Percentiles rank a stretch among this genome's conserved stretches.
Evolutionary conservation across 345 rosid species (phyloP).

Genomic region (Bruguiera sexangula): DNA sequence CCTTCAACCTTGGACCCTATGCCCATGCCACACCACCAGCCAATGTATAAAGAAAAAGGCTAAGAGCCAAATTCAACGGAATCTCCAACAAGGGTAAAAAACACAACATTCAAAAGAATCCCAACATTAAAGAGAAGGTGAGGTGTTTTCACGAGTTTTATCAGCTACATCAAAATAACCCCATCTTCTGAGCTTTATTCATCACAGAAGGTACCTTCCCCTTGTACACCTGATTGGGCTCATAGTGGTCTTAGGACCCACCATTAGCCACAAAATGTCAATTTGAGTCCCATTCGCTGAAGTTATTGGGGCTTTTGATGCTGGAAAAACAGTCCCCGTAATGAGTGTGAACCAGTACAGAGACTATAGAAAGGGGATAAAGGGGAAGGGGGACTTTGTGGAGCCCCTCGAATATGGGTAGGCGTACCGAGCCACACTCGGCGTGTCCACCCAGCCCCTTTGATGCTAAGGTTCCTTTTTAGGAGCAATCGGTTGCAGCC

Average conservation of each 20-base stretch:
- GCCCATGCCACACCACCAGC: neutral
- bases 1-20: too few relatives aligned
- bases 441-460: too few relatives aligned
- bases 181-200: neutral
- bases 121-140: slow-evolving; percentile 14
- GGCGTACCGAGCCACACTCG: too few relatives aligned
- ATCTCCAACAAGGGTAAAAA: neutral
- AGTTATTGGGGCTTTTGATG: neutral
- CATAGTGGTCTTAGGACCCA: neutral
- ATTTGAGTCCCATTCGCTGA: neutral
- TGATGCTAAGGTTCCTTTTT: too few relatives aligned
- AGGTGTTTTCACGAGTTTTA: neutral
- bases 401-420: too few relatives aligned
- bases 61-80: neutral
- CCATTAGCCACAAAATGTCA: slow-evolving; percentile 1
- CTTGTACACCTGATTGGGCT: neutral
- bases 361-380: too few relatives aligned
- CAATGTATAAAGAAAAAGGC: too few relatives aligned
- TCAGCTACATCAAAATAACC: neutral
- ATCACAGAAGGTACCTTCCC: slow-evolving; percentile 15
- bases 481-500: too few relatives aligned
- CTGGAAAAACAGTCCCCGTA: too few relatives aligned
- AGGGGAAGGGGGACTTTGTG: too few relatives aligned
- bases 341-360: too few relatives aligned
- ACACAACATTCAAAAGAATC: neutral